phyloP scores from a whole-genome alignment of 1,139 yeast species.

The Blastobotrys arbuscula region DNA sequence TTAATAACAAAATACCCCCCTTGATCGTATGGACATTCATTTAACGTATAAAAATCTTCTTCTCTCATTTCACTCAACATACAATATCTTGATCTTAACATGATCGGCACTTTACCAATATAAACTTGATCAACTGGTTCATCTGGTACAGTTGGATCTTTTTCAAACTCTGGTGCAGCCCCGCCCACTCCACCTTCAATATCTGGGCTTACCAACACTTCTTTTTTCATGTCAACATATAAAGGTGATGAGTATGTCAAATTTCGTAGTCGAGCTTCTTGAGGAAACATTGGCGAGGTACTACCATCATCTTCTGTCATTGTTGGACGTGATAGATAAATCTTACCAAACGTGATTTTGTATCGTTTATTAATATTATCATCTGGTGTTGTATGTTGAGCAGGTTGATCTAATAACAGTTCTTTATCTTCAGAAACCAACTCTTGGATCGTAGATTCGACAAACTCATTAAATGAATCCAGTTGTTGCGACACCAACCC shows the following conservation, averaged over 20 bases:
- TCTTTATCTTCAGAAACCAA: slow-evolving; percentile 95
- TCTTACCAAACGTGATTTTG: slow-evolving; percentile 94
- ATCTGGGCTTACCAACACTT: slow-evolving; percentile 80
- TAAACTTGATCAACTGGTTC: slow-evolving; percentile 63
- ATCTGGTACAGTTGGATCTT: slow-evolving; percentile 53
- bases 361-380: slow-evolving; percentile 88
- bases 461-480: slow-evolving; percentile 97
- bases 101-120: slow-evolving; percentile 95
- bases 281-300: slow-evolving; percentile 97
- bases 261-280: slow-evolving; percentile 94
- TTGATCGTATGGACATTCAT: slow-evolving; percentile 99
- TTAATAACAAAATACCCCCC: slow-evolving; percentile 98
- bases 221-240: slow-evolving; percentile 92
- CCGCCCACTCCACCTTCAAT: slow-evolving; percentile 39
- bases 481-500: slow-evolving; percentile 97
- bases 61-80: slow-evolving; percentile 89
- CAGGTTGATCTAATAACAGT: slow-evolving; percentile 92
- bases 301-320: slow-evolving; percentile 99
- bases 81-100: slow-evolving; percentile 96
- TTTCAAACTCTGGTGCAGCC: slow-evolving; percentile 68
- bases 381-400: slow-evolving; percentile 88
- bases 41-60: slow-evolving; percentile 87
- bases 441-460: slow-evolving; percentile 94
- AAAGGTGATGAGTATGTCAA: slow-evolving; percentile 94
- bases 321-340: slow-evolving; percentile 92